Evolutionary conservation across 495 filamentous ascomycete species (phyloP).

Genomic region (Aspergillus indologenus): DNA sequence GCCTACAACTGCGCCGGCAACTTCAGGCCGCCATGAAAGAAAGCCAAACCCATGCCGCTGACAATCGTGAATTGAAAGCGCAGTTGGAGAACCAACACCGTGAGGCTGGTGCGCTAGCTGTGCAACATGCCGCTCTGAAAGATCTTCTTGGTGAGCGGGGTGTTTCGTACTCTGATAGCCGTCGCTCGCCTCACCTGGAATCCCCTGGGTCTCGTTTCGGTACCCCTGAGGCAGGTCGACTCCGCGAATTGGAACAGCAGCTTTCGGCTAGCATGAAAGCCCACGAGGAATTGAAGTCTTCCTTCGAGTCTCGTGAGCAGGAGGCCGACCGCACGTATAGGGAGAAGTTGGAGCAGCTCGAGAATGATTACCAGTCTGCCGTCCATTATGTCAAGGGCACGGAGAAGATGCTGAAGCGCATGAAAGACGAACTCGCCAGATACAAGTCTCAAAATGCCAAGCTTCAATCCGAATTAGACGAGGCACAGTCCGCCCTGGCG

Average conservation of each 20-base stretch:
- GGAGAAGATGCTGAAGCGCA: conserved; percentile 97
- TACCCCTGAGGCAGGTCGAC: conserved; percentile 75
- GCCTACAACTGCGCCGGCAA: conserved; percentile 81
- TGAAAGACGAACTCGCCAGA: conserved; percentile 91
- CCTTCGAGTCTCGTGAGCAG: conserved; percentile 72
- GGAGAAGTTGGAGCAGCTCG: conserved; percentile 87
- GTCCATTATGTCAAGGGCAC: conserved; percentile 99
- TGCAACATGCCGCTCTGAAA: conserved; percentile 91
- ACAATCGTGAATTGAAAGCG: conserved; percentile 74
- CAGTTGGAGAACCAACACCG: conserved; percentile 79
- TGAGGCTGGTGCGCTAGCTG: conserved; percentile 80
- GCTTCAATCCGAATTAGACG: conserved; percentile 74
- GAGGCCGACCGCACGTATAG: conserved; percentile 82
- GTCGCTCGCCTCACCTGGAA: conserved; percentile 56
- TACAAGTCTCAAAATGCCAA: conserved; percentile 84
- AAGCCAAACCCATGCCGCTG: conserved; percentile 67
- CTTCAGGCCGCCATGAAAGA: conserved; percentile 81
- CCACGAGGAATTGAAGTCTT: conserved; percentile 77
- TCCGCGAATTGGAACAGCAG: conserved; percentile 87
- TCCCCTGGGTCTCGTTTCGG: conserved; percentile 72
- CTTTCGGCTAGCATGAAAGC: conserved; percentile 72
- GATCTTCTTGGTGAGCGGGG: conserved; percentile 87
- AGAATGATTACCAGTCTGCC: conserved; percentile 97
- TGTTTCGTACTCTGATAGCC: conserved; percentile 55
- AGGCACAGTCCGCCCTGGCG: conserved; percentile 42